A percentile compares a stretch with the other conserved stretches of the same genome.
Conservation (phyloP, 345 rosid genomes). For the Citrus unshiu region DNA sequence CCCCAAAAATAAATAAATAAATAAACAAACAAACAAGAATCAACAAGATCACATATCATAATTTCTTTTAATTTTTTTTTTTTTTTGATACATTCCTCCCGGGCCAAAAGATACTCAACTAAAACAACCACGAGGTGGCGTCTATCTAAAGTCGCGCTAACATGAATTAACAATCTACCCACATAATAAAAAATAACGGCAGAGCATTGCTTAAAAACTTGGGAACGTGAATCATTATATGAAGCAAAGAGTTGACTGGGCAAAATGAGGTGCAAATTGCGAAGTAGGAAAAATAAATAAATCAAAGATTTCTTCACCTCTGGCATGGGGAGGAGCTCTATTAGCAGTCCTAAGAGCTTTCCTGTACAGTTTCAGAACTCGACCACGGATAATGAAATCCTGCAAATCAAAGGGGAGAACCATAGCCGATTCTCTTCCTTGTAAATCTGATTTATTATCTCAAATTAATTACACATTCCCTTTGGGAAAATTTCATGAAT, state of each 20-base stretch:
- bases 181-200: not conserved
- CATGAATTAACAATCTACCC: not conserved
- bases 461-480: too few species aligned
- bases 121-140: too few species aligned
- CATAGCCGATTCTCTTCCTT: constrained; percentile 39
- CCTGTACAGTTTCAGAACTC: constrained; percentile 80
- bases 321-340: constrained; percentile 61
- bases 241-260: too few species aligned
- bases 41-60: not conserved
- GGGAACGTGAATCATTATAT: too few species aligned
- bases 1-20: not conserved
- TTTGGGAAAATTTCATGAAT: too few species aligned
- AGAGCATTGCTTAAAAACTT: too few species aligned
- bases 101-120: too few species aligned
- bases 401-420: constrained; percentile 52
- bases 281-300: too few species aligned
- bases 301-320: constrained; percentile 38
- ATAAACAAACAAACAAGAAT: too few species aligned
- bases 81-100: too few species aligned
- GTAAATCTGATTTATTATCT: not conserved
- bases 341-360: constrained; percentile 67
- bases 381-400: constrained; percentile 79
- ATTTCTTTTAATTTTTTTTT: too few species aligned
- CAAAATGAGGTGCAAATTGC: not conserved
- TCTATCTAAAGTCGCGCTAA: not conserved